A percentile compares a stretch with the other conserved stretches of the same genome.
These are phyloP conservation scores for Chytriomyces confervae DNA, from an alignment of 192 early-diverging fungal species.

Conservation along the genomic window DNA sequence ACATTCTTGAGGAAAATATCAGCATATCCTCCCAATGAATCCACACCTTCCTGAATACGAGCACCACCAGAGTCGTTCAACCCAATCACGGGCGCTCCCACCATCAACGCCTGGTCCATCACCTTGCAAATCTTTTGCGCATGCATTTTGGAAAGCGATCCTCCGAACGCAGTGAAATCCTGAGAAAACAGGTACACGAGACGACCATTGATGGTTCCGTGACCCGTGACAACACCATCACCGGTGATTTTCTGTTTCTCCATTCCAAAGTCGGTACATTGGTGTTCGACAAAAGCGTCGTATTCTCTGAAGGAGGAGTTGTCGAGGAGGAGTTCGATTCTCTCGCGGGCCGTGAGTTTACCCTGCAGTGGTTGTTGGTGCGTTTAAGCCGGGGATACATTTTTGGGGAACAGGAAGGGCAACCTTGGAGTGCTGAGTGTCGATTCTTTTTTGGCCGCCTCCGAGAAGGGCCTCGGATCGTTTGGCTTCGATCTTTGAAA, in stretches of 20 bases:
- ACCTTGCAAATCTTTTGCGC: slow-evolving; percentile 59
- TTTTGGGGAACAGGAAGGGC: not conserved
- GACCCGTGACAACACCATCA: slow-evolving; percentile 94
- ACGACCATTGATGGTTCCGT: slow-evolving; percentile 91
- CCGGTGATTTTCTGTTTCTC: slow-evolving; percentile 77
- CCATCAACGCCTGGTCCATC: slow-evolving; percentile 91
- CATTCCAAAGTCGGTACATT: slow-evolving; percentile 90
- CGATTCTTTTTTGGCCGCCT: slow-evolving; percentile 80
- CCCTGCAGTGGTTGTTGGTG: slow-evolving; percentile 29
- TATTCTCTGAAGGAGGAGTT: slow-evolving; percentile 83
- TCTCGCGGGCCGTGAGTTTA: slow-evolving; percentile 90
- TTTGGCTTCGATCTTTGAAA: slow-evolving; percentile 53
- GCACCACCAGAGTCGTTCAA: slow-evolving; percentile 98
- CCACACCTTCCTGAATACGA: slow-evolving; percentile 97
- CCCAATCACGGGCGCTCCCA: slow-evolving; percentile 93
- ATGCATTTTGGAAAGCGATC: slow-evolving; percentile 83
- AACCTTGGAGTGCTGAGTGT: slow-evolving; percentile 82
- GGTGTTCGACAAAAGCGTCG: slow-evolving; percentile 94
- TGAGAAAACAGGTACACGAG: slow-evolving; percentile 88
- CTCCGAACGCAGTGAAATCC: slow-evolving; percentile 92
- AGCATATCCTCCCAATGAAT: slow-evolving; percentile 92
- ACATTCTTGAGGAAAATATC: slow-evolving; percentile 96
- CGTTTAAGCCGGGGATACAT: not conserved
- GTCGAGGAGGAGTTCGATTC: slow-evolving; percentile 83
- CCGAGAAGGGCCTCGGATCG: slow-evolving; percentile 74